Evolutionary conservation across 441 rosid genomes (phyloP), one percentile per base, ranked within the genome.

Genomic region (Raphanus hybrid): DNA sequence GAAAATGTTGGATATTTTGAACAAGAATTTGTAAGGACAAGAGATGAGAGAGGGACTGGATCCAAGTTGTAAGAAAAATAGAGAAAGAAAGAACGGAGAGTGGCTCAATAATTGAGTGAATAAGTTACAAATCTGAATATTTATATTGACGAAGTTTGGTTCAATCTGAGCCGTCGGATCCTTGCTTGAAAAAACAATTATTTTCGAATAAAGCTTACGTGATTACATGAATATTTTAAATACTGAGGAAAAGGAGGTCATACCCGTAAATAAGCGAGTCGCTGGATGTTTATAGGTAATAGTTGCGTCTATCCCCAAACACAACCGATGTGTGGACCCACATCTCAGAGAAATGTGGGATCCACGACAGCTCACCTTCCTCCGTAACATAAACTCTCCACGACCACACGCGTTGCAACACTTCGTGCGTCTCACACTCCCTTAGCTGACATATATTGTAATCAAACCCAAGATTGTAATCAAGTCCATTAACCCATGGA

Each of bases 321-420:
- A 59, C 73, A 57, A 57, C 55, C 32, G 63, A 59, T 45, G 29
- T 55, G 67, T 62, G 81, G 81, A 66, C 73, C 73, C 73, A 45
- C 0, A 65, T 65, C 15, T 37, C 41, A 37, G 48, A 52, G 66
- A 26, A 11, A 4, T 43, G 48, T 72, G 69, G 81, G 81, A 23
- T 73, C 77, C 69, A 71, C 0, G 73, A 78, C 69, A 78, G 69
- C 81, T 78, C 73, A 66, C 39, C 67, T 7, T 72, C 27, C 43
- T 64, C 72, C 54, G 34, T 29, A 29, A 4, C 34, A 29, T 29
- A 29, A 29, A 41, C 75, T 70, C 5, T 7, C 5, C 37, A 11
- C 54, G 58, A 54, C 23, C 23, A 54, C 34, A 48, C 54, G 54
- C 54, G 54, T n/a, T 48, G 16, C 54, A n/a, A 48, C 16, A n/a